Evolutionary conservation across 768 basidiomycete genomes (phyloP).

Genomic region (Boletellus emodensis): DNA sequence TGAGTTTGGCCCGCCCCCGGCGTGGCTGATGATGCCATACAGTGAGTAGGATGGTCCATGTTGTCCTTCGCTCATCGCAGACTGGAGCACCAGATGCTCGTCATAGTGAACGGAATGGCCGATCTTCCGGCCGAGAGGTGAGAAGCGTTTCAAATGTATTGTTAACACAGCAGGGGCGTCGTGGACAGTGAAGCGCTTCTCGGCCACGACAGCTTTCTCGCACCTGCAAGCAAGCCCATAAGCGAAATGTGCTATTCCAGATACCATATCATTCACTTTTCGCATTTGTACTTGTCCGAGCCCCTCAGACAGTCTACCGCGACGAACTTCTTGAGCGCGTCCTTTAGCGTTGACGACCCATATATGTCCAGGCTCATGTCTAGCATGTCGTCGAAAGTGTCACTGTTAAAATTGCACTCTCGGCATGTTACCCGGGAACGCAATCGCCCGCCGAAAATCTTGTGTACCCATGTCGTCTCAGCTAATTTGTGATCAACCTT

Average conservation of each 20-base stretch:
- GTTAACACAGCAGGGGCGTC: conserved; percentile 86
- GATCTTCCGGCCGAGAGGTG: conserved; percentile 85
- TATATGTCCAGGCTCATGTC: conserved; percentile 92
- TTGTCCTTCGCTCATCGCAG: conserved; percentile 80
- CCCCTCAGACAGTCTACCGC: conserved; percentile 81
- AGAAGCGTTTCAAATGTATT: conserved; percentile 93
- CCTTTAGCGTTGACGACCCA: conserved; percentile 54
- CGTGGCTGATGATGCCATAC: conserved; percentile 91
- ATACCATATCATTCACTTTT: conserved; percentile 66
- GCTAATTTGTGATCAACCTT: conserved; percentile 68
- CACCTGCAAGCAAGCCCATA: conserved; percentile 52
- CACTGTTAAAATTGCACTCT: conserved; percentile 80
- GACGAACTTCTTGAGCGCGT: conserved; percentile 77
- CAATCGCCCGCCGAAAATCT: conserved; percentile 87
- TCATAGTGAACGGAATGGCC: conserved; percentile 74
- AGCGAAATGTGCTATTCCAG: neutral
- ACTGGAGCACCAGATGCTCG: conserved; percentile 64
- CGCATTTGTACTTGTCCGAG: conserved; percentile 96
- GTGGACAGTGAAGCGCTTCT: conserved; percentile 86
- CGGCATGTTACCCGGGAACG: conserved; percentile 88
- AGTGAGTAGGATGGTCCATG: conserved; percentile 78
- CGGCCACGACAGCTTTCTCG: conserved; percentile 84
- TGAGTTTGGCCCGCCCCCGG: conserved; percentile 87
- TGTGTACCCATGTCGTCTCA: conserved; percentile 92
- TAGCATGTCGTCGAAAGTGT: conserved; percentile 93